Percentiles rank a stretch among this genome's conserved stretches.
Conservation (phyloP, 2,329 filamentous ascomycete species). For the Fusarium nurragi region DNA sequence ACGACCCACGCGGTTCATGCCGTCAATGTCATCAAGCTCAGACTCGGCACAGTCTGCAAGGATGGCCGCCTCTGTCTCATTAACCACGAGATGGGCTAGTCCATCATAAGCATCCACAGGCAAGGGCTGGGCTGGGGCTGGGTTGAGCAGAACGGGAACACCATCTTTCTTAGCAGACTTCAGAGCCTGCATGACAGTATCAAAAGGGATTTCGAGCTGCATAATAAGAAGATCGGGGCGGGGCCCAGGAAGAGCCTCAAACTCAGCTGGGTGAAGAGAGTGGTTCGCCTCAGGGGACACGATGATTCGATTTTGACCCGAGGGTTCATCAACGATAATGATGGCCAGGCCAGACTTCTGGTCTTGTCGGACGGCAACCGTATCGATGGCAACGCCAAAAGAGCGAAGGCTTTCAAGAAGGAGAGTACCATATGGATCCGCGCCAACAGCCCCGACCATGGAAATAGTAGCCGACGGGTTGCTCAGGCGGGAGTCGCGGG, state of each 20-base stretch:
- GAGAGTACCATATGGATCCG: conserved; percentile 70
- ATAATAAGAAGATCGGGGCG: conserved; percentile 73
- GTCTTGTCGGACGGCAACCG: conserved; percentile 56
- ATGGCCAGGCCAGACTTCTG: conserved; percentile 75
- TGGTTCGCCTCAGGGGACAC: conserved; percentile 77
- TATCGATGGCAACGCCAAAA: conserved; percentile 69
- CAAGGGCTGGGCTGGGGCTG: conserved; percentile 77
- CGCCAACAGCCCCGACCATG: conserved; percentile 80
- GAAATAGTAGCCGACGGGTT: conserved; percentile 59
- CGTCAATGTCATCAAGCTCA: conserved; percentile 58
- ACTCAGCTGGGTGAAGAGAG: conserved; percentile 52
- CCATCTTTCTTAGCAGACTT: conserved; percentile 56
- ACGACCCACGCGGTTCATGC: conserved; percentile 59
- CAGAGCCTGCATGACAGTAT: conserved; percentile 71
- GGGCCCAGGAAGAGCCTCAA: conserved; percentile 47
- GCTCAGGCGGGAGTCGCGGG: conserved; percentile 58
- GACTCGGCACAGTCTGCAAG: conserved; percentile 66
- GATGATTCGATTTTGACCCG: conserved; percentile 80
- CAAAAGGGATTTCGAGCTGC: conserved; percentile 80
- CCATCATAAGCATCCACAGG: conserved; percentile 72
- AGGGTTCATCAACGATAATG: conserved; percentile 77
- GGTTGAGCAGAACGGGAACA: conserved; percentile 81
- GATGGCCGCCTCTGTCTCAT: conserved; percentile 87
- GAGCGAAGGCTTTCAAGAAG: conserved; percentile 66
- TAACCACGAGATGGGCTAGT: conserved; percentile 84